Evolutionary conservation across 352 stramenopile species (phyloP), one percentile per base, ranked within the genome.

Genomic region (Pythium periplocum): DNA sequence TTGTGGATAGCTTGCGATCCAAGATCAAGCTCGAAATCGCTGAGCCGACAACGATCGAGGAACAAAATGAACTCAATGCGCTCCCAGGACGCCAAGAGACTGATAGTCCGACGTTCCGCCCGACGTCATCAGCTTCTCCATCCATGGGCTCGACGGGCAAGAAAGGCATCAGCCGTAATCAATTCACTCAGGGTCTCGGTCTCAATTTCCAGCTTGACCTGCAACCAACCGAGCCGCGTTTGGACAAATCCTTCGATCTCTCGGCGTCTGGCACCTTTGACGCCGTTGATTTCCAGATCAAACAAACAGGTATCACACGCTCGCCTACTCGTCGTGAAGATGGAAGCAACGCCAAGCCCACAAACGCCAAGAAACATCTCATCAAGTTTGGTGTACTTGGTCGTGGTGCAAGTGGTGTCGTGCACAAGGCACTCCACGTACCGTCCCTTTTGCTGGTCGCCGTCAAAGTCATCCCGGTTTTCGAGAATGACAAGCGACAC

Each of bases 391-490:
- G 81, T 0, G 73, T 93, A 0, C 69, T 93, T 17, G 83, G 83
- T 2, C 78, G 82, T 35, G 90, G 90, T 7, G 90, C 89, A 1
- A 94, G 89, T 37, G 89, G 89, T 3, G 81, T 92, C 1, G 90
- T 97, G 32, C 77, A 94, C 56, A 94, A 96, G 55, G 89, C 87
- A 4, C 66, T 97, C 11, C 87, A 97, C 47, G 79, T 96, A 7
- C 89, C 86, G 4, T 94, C 90, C 38, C 59, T 97, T 12, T 68
- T 87, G 42, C 74, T 97, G 10, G 88, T 97, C 30, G 90, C 90
- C 0, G 78, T 97, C 7, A 97, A 97, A 64, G 74, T 94, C 26
- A 95, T 97, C 49, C 77, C 84, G 1, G 85, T 97, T 4, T 93
- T 93, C 52, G 89, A 97, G 53, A 80, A 87, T 49, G 82, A 93